Conservation (phyloP, 2,329 filamentous ascomycete genomes). For the Dothidotthia symphoricarpi region DNA sequence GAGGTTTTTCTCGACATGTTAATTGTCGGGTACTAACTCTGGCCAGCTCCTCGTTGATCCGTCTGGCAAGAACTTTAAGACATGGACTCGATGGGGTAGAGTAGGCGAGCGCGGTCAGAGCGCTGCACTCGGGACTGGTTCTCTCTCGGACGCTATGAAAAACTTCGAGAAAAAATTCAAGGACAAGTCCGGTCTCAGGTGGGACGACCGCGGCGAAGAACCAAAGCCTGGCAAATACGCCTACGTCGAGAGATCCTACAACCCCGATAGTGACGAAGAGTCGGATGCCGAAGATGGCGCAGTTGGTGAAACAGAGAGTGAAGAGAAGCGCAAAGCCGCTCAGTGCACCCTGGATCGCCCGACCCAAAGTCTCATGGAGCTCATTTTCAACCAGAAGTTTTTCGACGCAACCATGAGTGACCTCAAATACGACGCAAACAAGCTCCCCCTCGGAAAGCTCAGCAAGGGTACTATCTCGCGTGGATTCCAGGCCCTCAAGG, state of each 20-base stretch:
- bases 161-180: slow-evolving; percentile 58
- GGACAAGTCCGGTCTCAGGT: slow-evolving; percentile 54
- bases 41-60: slow-evolving; percentile 35
- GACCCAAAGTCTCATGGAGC: slow-evolving; percentile 67
- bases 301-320: slow-evolving; percentile 23
- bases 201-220: slow-evolving; percentile 51
- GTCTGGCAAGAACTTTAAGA: slow-evolving; percentile 47
- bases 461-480: slow-evolving; percentile 73
- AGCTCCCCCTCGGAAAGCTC: slow-evolving; percentile 80
- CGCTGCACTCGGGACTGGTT: slow-evolving; percentile 42
- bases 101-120: slow-evolving; percentile 59
- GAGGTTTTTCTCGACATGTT: neutral
- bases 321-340: slow-evolving; percentile 24
- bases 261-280: slow-evolving; percentile 58
- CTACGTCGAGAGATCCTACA: slow-evolving; percentile 77
- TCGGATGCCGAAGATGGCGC: slow-evolving; percentile 39
- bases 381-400: slow-evolving; percentile 79
- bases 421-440: slow-evolving; percentile 70
- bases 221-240: slow-evolving; percentile 69
- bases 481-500: slow-evolving; percentile 75
- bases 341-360: slow-evolving; percentile 58
- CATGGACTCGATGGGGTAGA: slow-evolving; percentile 79
- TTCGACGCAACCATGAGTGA: slow-evolving; percentile 66
- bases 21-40: slow-evolving; percentile 2
- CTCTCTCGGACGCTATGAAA: slow-evolving; percentile 41